These are phyloP conservation scores for Sordariomycetes sp. DNA, from an alignment of 2,329 filamentous ascomycete species.

Conservation along the genomic window DNA sequence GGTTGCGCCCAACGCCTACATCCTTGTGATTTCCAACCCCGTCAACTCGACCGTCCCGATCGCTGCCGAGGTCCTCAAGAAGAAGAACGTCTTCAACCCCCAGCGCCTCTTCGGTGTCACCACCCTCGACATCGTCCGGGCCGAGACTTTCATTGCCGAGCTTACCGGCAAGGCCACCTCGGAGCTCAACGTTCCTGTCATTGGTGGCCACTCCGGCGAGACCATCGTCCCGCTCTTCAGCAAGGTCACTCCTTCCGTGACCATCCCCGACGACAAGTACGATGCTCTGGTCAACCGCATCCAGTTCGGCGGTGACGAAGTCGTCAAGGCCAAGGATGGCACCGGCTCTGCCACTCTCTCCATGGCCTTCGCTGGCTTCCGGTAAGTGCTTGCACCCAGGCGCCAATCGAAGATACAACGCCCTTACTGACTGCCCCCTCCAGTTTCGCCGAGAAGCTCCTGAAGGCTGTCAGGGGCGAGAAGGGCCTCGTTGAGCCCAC, in stretches of 20 bases:
- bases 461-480: slow-evolving; percentile 81
- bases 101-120: slow-evolving; percentile 97
- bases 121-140: slow-evolving; percentile 94
- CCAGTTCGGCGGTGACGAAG: slow-evolving; percentile 96
- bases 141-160: slow-evolving; percentile 89
- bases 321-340: slow-evolving; percentile 90
- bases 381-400: slow-evolving; percentile 37
- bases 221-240: slow-evolving; percentile 98
- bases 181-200: slow-evolving; percentile 74
- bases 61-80: slow-evolving; percentile 92
- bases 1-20: slow-evolving; percentile 82
- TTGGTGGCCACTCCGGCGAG: slow-evolving; percentile 95
- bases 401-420: neutral
- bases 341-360: slow-evolving; percentile 83
- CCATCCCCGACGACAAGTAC: slow-evolving; percentile 82
- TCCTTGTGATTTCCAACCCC: slow-evolving; percentile 97
- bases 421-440: neutral
- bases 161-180: slow-evolving; percentile 76
- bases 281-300: slow-evolving; percentile 87
- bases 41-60: slow-evolving; percentile 99
- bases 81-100: slow-evolving; percentile 84
- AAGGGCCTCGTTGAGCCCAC: slow-evolving; percentile 90
- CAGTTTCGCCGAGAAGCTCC: slow-evolving; percentile 88
- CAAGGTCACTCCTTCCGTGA: slow-evolving; percentile 69
- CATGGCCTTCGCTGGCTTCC: slow-evolving; percentile 93